Evolutionary conservation across 805 yeast species (phyloP), one percentile per base, ranked within the genome.

Genomic region (Cephaloascus fragrans): DNA sequence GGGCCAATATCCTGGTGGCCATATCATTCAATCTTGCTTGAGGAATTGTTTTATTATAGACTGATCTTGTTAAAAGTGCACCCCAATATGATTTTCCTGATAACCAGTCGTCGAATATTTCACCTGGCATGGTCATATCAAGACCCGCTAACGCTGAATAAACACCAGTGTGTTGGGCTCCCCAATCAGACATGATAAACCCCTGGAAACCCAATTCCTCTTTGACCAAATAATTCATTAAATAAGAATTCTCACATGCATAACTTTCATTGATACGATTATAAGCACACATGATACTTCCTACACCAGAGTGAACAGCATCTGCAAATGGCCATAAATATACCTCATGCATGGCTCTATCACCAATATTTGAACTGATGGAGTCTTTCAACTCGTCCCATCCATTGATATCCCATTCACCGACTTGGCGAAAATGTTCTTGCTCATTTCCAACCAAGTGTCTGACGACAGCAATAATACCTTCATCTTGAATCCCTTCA

Each of bases 311-410:
- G 40, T 66, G 65, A 18, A 78, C 62, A 28, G 73, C 73, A 47
- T 77, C 80, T 4, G 80, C 81, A 59, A 75, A 78, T 9, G 84
- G 84, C 83, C 83, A 77, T 36, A 75, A 52, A 50, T 71, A 77
- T 2, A 75, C 51, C 47, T 78, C 84, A 49, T 74, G 83, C 71
- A 78, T 66, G 1, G 77, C 71, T 20, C 77, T 59, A 49, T 76
- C 83, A 41, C 76, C 81, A 35, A 76, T 72, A 42, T 75, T 72
- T 8, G 79, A 60, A 43, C 75, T 68, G 18, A 74, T 59, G 3
- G 79, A 62, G 4, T 57, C 55, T 16, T 60, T 51, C 26, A 73
- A 55, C 10, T 47, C 40, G 38, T 62, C 66, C 70, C 71, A 71
- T 18, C 32, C 34, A n/a, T 16, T 16, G 26, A 50, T 55, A 35